phyloP scores from a whole-genome alignment of 306 rosid species.

The Ormosia semicastrata region DNA sequence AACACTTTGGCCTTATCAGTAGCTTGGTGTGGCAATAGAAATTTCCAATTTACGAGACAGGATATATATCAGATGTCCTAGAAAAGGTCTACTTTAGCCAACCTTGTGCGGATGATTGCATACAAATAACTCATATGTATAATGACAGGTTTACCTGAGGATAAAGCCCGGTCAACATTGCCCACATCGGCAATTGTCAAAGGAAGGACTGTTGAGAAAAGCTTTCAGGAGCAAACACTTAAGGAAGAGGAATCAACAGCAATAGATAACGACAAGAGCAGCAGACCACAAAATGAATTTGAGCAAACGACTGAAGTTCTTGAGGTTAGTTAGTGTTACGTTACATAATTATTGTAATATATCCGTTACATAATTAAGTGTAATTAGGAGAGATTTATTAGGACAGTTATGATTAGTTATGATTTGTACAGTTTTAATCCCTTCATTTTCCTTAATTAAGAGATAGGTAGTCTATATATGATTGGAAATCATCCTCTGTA shows the following conservation, averaged over 20 bases:
- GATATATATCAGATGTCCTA: no score
- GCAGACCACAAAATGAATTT: neutral
- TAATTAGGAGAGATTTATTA: no score
- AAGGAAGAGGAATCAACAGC: neutral
- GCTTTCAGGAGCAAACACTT: neutral
- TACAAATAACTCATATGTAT: neutral
- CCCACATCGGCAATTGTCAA: neutral
- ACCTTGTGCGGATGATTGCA: neutral
- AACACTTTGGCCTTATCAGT: neutral
- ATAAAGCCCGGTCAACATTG: neutral
- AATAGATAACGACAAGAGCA: neutral
- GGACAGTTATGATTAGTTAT: no score
- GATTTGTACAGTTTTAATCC: no score
- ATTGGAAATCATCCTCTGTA: no score
- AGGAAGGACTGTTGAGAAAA: neutral
- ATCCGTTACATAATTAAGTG: no score
- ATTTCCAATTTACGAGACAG: neutral
- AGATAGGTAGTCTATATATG: no score
- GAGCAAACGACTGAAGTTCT: neutral
- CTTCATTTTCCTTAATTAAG: no score
- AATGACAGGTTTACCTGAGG: neutral
- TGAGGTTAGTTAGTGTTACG: neutral
- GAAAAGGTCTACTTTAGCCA: neutral
- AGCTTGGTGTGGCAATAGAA: neutral
- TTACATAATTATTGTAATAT: no score